Evolutionary conservation across 2,329 filamentous ascomycete species (phyloP).

Genomic region (Coccinonectria pachysandricola): DNA sequence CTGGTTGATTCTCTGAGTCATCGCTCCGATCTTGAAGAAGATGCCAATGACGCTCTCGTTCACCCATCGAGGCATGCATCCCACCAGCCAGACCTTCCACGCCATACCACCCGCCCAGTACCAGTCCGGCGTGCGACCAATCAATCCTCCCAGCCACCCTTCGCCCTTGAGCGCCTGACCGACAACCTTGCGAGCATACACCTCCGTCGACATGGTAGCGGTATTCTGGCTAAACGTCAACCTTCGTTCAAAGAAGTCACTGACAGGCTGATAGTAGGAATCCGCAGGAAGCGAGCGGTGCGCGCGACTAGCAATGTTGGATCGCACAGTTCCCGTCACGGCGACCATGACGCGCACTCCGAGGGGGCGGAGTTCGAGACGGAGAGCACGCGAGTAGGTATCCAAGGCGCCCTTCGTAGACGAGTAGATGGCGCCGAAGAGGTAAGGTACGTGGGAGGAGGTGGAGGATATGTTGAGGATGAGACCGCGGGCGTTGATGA

Average conservation of each 20-base stretch:
- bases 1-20: constrained; percentile 15
- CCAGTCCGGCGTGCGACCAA: constrained; percentile 25
- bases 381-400: constrained; percentile 42
- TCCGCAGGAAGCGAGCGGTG: constrained; percentile 31
- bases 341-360: constrained; percentile 47
- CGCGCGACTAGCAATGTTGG: constrained; percentile 35
- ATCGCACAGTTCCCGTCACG: constrained; percentile 43
- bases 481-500: constrained; percentile 39
- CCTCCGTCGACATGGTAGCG: constrained; percentile 32
- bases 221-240: constrained; percentile 39
- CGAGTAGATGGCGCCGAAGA: constrained; percentile 43
- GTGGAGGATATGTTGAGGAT: constrained; percentile 47
- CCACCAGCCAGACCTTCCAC: constrained; percentile 17
- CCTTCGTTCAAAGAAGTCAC: constrained; percentile 35
- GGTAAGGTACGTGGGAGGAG: constrained; percentile 39
- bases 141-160: constrained; percentile 22
- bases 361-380: constrained; percentile 43
- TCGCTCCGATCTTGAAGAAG: constrained; percentile 20
- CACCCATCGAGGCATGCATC: constrained; percentile 17
- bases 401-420: constrained; percentile 46
- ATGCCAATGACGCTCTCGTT: constrained; percentile 19
- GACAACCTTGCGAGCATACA: constrained; percentile 34
- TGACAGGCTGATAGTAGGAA: constrained; percentile 37
- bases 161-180: constrained; percentile 30
- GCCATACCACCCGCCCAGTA: constrained; percentile 26